phyloP scores from a whole-genome alignment of 192 early-diverging fungal genomes.

The Geranomyces michiganensis region DNA sequence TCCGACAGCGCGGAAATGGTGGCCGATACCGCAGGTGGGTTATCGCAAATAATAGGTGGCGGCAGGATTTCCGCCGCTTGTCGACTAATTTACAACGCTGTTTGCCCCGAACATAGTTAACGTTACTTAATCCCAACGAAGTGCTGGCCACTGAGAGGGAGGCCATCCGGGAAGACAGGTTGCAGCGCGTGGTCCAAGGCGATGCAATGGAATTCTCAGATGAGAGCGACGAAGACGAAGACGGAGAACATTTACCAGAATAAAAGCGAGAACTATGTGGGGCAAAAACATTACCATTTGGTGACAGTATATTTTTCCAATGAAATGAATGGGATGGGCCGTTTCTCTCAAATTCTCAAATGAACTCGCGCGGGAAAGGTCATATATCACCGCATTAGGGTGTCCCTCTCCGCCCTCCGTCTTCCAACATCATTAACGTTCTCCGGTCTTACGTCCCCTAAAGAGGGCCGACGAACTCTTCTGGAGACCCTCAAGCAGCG shows the following conservation, averaged over 20 bases:
- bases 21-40: constrained; percentile 50
- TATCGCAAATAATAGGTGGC: no score
- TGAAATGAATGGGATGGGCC: no score
- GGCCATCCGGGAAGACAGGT: constrained; percentile 40
- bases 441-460: no score
- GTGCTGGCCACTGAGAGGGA: constrained; percentile 38
- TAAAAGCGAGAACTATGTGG: no score
- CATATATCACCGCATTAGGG: no score
- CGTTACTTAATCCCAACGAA: constrained; percentile 36
- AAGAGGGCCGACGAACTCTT: no score
- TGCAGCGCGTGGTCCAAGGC: constrained; percentile 35
- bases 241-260: neutral
- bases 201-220: neutral
- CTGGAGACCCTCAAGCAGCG: constrained; percentile 8
- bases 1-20: constrained; percentile 30
- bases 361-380: no score
- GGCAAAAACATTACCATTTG: no score
- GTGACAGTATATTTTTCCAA: no score
- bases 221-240: neutral
- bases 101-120: constrained; percentile 30
- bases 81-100: neutral
- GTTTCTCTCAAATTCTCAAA: no score
- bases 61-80: neutral
- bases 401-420: no score
- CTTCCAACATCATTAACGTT: no score